Conservation (phyloP, 805 yeast genomes). For the Ogataea siamensis region DNA sequence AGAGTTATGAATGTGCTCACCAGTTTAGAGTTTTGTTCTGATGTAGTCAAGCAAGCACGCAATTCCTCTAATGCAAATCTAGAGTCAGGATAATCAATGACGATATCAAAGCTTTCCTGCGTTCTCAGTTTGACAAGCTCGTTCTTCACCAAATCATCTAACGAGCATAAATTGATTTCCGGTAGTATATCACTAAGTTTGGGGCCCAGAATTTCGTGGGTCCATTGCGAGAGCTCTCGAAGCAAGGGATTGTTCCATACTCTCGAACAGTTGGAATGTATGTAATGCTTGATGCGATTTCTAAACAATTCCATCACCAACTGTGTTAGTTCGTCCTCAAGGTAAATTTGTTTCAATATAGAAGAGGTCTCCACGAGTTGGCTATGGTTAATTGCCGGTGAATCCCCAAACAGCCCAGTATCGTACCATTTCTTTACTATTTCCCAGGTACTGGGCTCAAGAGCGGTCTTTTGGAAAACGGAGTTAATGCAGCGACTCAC, state of each 20-base stretch:
- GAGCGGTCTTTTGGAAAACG: slow-evolving; percentile 20
- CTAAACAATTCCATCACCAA: slow-evolving; percentile 39
- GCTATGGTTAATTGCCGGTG: slow-evolving; percentile 9
- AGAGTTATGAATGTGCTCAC: slow-evolving; percentile 48
- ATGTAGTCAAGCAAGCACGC: slow-evolving; percentile 46
- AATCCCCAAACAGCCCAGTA: slow-evolving; percentile 14
- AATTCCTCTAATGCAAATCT: slow-evolving; percentile 56
- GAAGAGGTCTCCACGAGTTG: slow-evolving; percentile 19
- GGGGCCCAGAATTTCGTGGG: slow-evolving; percentile 39
- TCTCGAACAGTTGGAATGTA: slow-evolving; percentile 31
- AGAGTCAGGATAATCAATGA: slow-evolving; percentile 52
- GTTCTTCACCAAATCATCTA: slow-evolving; percentile 22
- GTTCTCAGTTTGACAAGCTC: slow-evolving; percentile 44
- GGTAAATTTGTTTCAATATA: slow-evolving; percentile 18
- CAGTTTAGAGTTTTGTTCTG: slow-evolving; percentile 48
- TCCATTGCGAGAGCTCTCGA: slow-evolving; percentile 36
- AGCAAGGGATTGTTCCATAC: slow-evolving; percentile 42
- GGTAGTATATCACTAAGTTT: slow-evolving; percentile 22
- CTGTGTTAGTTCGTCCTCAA: slow-evolving; percentile 26
- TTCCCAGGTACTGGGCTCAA: slow-evolving; percentile 9
- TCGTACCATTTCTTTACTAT: slow-evolving; percentile 18
- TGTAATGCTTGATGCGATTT: slow-evolving; percentile 34
- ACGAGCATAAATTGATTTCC: slow-evolving; percentile 12
- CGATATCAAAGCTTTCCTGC: slow-evolving; percentile 57
- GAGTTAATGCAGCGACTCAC: slow-evolving; percentile 25